Conservation (phyloP, 2,329 filamentous ascomycete genomes). For the Botrytis elliptica region DNA sequence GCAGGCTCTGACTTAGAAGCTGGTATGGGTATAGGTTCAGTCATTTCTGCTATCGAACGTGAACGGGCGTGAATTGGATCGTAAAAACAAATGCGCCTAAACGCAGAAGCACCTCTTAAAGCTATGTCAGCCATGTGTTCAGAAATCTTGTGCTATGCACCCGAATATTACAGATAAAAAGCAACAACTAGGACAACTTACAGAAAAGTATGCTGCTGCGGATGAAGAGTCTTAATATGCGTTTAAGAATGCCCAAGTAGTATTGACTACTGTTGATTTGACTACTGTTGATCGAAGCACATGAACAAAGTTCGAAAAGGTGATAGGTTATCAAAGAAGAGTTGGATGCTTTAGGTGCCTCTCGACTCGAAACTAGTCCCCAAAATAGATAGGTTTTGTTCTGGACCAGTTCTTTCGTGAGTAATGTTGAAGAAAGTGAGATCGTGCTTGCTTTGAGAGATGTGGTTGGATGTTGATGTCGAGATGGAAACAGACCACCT, state of each 20-base stretch:
- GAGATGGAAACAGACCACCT: background rate
- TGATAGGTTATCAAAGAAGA: constrained; percentile 18
- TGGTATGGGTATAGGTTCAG: constrained; percentile 43
- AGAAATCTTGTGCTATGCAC: constrained; percentile 25
- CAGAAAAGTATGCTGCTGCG: background rate
- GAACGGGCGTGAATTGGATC: constrained; percentile 42
- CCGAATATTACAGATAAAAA: constrained; percentile 3
- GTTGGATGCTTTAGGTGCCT: constrained; percentile 7
- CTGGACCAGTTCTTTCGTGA: constrained; percentile 10
- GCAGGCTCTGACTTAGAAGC: constrained; percentile 29
- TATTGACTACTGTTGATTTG: background rate
- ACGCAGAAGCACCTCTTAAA: constrained; percentile 44
- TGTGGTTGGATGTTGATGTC: constrained; percentile 22
- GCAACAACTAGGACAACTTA: background rate
- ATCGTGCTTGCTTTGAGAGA: constrained; percentile 20
- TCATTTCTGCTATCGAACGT: constrained; percentile 47
- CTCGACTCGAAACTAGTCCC: constrained; percentile 11
- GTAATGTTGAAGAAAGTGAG: constrained; percentile 4
- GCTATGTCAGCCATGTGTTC: constrained; percentile 44
- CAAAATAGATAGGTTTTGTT: constrained; percentile 23
- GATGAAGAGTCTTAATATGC: background rate
- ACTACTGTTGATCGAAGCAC: constrained; percentile 17
- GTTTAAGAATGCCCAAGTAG: background rate
- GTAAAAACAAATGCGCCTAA: constrained; percentile 45
- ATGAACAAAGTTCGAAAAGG: constrained; percentile 17